These are phyloP conservation scores for Centella asiatica DNA, from an alignment of 129 eudicot genomes.

Conservation along the genomic window DNA sequence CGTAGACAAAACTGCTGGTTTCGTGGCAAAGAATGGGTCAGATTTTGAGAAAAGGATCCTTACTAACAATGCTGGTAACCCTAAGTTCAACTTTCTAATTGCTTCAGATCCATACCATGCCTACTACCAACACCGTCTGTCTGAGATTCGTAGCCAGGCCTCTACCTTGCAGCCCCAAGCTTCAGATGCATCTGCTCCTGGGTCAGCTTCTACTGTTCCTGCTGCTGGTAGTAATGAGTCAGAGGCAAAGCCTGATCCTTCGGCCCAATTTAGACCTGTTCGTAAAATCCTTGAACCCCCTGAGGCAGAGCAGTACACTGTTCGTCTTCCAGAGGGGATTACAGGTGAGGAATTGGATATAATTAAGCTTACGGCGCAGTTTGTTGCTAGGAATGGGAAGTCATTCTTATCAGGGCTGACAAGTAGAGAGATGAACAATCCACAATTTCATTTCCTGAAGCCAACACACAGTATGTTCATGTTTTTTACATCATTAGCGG, in stretches of 20 bases:
- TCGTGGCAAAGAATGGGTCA: constrained; percentile 85
- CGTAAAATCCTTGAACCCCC: constrained; percentile 82
- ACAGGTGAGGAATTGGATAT: constrained; percentile 87
- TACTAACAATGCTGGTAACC: constrained; percentile 62
- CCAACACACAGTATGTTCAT: constrained; percentile 90
- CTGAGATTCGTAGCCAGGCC: constrained; percentile 61
- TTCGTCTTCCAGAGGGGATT: constrained; percentile 86
- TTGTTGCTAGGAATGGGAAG: constrained; percentile 70
- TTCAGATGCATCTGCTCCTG: constrained; percentile 39
- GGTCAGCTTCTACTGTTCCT: constrained; percentile 25
- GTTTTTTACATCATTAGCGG: constrained; percentile 87
- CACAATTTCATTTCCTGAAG: constrained; percentile 78
- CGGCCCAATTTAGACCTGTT: constrained; percentile 69
- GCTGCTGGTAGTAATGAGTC: constrained; percentile 36
- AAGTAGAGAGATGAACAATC: constrained; percentile 75
- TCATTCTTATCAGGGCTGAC: constrained; percentile 73
- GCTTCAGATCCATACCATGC: constrained; percentile 89
- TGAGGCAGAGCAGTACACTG: constrained; percentile 84
- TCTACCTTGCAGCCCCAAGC: constrained; percentile 35
- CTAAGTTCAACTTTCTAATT: constrained; percentile 73
- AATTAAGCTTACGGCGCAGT: constrained; percentile 71
- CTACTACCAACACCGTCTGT: constrained; percentile 73
- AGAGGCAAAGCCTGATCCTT: constrained; percentile 48
- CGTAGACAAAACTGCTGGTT: constrained; percentile 75
- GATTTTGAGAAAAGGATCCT: constrained; percentile 81